Evolutionary conservation across 176 grass and related monocot genomes (phyloP).

Genomic region (Bonia amplexicaulis): DNA sequence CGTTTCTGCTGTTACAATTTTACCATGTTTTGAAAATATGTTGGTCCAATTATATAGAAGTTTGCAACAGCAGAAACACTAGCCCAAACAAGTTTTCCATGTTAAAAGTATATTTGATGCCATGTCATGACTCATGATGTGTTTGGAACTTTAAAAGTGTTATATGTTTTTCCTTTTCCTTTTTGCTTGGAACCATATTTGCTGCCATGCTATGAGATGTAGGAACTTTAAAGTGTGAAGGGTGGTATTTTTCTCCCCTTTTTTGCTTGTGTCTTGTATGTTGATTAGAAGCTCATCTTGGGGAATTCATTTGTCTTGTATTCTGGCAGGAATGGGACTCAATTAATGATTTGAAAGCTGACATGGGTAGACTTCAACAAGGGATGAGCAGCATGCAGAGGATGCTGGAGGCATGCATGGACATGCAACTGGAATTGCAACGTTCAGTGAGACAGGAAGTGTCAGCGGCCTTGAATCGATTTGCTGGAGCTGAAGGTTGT

Average conservation of each 20-base stretch:
- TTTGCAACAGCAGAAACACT: too few relatives aligned
- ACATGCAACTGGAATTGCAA: constrained; percentile 96
- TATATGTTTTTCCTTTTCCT: background rate
- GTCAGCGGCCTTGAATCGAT: constrained; percentile 83
- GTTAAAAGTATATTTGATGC: background rate
- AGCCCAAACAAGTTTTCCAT: background rate
- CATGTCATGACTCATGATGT: background rate
- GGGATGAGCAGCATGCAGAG: constrained; percentile 94
- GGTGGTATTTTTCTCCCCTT: background rate
- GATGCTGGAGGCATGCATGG: constrained; percentile 91
- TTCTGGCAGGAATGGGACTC: constrained; percentile 82
- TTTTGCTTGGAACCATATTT: background rate
- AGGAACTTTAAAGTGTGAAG: background rate
- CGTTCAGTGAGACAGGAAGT: constrained; percentile 96
- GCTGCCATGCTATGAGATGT: background rate
- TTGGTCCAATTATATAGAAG: background rate
- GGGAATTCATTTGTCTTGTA: constrained; percentile 8
- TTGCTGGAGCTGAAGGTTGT: constrained; percentile 56
- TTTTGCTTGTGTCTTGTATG: constrained; percentile 7
- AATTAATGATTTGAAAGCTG: constrained; percentile 84
- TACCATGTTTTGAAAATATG: background rate
- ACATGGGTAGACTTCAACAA: constrained; percentile 84
- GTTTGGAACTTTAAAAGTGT: background rate
- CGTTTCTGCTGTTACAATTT: background rate
- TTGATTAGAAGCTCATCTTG: background rate